phyloP scores from a whole-genome alignment of 2,329 filamentous ascomycete genomes.

The Mycocentrospora acerina region DNA sequence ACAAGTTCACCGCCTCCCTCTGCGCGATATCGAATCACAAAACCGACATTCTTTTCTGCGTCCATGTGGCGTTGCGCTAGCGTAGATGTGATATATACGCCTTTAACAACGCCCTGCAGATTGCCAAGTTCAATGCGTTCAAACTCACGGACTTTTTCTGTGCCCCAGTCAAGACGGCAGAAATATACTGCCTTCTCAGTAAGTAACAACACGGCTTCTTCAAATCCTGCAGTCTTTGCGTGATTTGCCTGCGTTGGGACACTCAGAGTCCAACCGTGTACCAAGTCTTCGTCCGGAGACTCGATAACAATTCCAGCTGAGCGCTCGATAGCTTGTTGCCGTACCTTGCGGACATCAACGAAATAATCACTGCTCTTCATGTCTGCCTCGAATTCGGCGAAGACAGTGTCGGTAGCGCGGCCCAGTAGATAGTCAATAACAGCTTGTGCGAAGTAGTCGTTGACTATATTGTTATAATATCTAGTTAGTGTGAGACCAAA shows the following conservation, averaged over 20 bases:
- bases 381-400: slow-evolving; percentile 90
- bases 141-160: slow-evolving; percentile 91
- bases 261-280: slow-evolving; percentile 86
- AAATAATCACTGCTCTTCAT: slow-evolving; percentile 94
- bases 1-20: slow-evolving; percentile 70
- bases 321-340: slow-evolving; percentile 86
- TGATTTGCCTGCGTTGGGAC: slow-evolving; percentile 73
- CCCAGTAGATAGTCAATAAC: slow-evolving; percentile 93
- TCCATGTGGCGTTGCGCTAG: slow-evolving; percentile 76
- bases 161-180: slow-evolving; percentile 90
- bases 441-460: slow-evolving; percentile 94
- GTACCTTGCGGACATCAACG: slow-evolving; percentile 78
- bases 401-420: slow-evolving; percentile 79
- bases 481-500: slow-evolving; percentile 83
- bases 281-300: slow-evolving; percentile 76
- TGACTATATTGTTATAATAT: slow-evolving; percentile 85
- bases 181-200: slow-evolving; percentile 85
- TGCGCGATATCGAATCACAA: slow-evolving; percentile 76
- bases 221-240: slow-evolving; percentile 68
- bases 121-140: slow-evolving; percentile 79
- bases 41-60: slow-evolving; percentile 77
- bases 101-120: slow-evolving; percentile 71
- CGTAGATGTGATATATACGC: slow-evolving; percentile 88
- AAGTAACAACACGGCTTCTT: slow-evolving; percentile 84
- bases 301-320: slow-evolving; percentile 81